Percentiles rank a stretch among this genome's conserved stretches.
Evolutionary conservation across 2,329 filamentous ascomycete species (phyloP).

Genomic region (Daldinia sp.): DNA sequence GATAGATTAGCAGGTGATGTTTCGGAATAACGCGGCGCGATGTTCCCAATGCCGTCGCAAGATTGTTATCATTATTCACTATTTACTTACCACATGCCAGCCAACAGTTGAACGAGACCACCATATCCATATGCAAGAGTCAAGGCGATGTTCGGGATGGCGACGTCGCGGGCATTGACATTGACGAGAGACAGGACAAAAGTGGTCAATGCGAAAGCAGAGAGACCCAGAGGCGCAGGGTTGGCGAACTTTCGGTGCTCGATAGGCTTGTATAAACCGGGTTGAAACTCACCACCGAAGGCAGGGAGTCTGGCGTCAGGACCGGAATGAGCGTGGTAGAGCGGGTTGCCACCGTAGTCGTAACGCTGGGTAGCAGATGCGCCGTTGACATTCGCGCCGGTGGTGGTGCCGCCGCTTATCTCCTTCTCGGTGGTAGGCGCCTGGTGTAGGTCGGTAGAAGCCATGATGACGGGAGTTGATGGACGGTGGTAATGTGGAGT

Average conservation of each 20-base stretch:
- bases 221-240: conserved; percentile 81
- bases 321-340: conserved; percentile 53
- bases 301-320: conserved; percentile 62
- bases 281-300: conserved; percentile 80
- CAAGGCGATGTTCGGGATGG: conserved; percentile 74
- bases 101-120: conserved; percentile 81
- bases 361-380: conserved; percentile 46
- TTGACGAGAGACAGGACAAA: conserved; percentile 84
- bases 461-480: conserved; percentile 34
- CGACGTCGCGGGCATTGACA: conserved; percentile 71
- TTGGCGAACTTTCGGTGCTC: conserved; percentile 82
- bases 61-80: background rate
- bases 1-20: conserved; percentile 16
- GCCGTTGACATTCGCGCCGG: conserved; percentile 41
- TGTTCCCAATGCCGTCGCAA: background rate
- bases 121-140: conserved; percentile 80
- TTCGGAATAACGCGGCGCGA: background rate
- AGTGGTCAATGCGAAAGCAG: conserved; percentile 84
- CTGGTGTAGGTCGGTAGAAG: conserved; percentile 38
- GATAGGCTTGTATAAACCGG: conserved; percentile 72
- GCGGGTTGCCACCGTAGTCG: conserved; percentile 57
- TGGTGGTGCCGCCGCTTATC: conserved; percentile 16
- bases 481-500: conserved; percentile 16
- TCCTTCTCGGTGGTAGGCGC: conserved; percentile 45
- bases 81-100: conserved; percentile 83